Base-by-base conservation (phyloP, 257 asterid species). In the Cruciata laevipes region DNA sequence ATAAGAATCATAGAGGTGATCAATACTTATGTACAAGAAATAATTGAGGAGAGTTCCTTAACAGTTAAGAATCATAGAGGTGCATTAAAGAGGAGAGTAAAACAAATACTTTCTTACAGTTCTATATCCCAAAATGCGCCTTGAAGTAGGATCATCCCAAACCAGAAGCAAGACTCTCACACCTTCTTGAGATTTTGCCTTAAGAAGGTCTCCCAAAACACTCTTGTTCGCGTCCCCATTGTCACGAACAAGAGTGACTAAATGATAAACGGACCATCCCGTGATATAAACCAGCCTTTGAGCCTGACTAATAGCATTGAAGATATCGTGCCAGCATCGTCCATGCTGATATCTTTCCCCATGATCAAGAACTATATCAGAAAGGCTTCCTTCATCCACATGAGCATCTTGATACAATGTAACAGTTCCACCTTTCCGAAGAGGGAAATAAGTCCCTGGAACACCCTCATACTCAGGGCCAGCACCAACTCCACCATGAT, bases 111-210 rank as follows among this genome's bases (percentile, higher is more conserved):
- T 76, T 60, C 95, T 87, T 83, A 92, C 98, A 69, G 94, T 85
- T 87, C 74, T 86, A 61, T 81, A 92, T 67, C 98, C 98, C 79
- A 89, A 80, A 44, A 92, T 82, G 79, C 85, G 86, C 53, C 85
- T 82, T 1, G 98, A 92, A 30, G 98, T 92, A 31, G 98, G 98
- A 80, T 92, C 96, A 65, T 92, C 98, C 97, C 98, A 92, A 23
- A 92, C 81, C 3, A 92, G 96, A 59, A 92, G 90, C 75, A 92
- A 61, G 35, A 92, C 94, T 69, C 97, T 83, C 66, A 92, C 97
- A 35, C 97, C 98, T 81, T 92, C 98, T 69, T 89, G 94, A 44
- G 98, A 92, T 86, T 89, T 92, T 21, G 65, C 69, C 71, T 87
- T 89, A 71, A 92, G 81, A 75, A 92, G 81, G 47, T 92, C 93